Conservation (phyloP, 345 rosid species). For the Eucalyptus guilfoylei region DNA sequence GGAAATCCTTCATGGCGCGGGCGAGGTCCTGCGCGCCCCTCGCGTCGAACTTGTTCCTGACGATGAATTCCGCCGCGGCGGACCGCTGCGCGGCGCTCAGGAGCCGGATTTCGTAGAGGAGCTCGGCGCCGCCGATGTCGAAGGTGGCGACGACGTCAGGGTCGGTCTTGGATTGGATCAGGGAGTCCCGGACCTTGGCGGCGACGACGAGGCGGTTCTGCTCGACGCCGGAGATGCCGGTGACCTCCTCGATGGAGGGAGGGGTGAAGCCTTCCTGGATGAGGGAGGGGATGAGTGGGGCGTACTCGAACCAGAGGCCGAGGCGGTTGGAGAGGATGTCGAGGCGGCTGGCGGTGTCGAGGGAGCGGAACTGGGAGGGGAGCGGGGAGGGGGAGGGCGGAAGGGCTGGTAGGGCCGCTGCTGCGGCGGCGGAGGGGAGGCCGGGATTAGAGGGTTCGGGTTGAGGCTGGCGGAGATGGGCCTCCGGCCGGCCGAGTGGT, state of each 20-base stretch:
- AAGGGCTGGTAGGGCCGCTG: conserved; percentile 59
- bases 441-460: not conserved
- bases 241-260: conserved; percentile 55
- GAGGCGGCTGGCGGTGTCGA: conserved; percentile 51
- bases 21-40: conserved; percentile 73
- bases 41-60: conserved; percentile 21
- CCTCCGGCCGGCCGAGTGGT: not conserved
- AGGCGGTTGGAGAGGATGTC: conserved; percentile 64
- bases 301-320: conserved; percentile 86
- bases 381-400: conserved; percentile 89
- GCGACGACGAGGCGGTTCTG: conserved; percentile 80
- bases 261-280: conserved; percentile 72
- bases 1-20: conserved; percentile 73
- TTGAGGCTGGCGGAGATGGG: not conserved
- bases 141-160: conserved; percentile 44
- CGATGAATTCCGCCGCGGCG: conserved; percentile 39
- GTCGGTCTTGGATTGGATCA: conserved; percentile 42
- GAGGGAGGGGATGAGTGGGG: conserved; percentile 69
- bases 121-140: conserved; percentile 64
- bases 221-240: conserved; percentile 76
- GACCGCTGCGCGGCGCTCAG: conserved; percentile 47
- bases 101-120: conserved; percentile 70
- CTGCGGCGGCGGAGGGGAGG: not conserved
- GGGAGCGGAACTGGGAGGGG: conserved; percentile 50
- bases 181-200: conserved; percentile 62